These are phyloP conservation scores for Nigrograna mackinnonii DNA, from an alignment of 2,329 filamentous ascomycete species.

Conservation along the genomic window DNA sequence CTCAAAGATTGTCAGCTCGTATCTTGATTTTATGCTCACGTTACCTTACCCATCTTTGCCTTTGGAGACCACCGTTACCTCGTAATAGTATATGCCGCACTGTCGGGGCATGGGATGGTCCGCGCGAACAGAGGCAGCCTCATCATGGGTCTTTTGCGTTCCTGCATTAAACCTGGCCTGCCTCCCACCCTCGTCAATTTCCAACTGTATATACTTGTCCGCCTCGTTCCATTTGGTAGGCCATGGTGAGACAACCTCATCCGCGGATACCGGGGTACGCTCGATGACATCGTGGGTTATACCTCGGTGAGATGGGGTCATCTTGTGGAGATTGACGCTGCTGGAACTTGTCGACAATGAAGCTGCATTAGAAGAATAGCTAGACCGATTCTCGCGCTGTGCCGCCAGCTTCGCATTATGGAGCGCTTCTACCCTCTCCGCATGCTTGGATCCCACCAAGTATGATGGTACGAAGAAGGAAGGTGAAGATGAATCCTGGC, in stretches of 20 bases:
- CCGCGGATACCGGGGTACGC: conserved; percentile 62
- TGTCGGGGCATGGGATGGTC: conserved; percentile 86
- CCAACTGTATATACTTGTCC: conserved; percentile 74
- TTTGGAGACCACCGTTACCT: conserved; percentile 69
- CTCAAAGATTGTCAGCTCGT: conserved; percentile 25
- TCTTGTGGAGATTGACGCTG: conserved; percentile 63
- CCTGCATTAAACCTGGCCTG: conserved; percentile 68
- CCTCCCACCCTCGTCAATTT: conserved; percentile 73
- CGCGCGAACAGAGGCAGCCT: conserved; percentile 80
- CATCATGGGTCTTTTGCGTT: conserved; percentile 63
- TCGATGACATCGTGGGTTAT: conserved; percentile 86
- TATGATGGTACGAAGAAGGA: conserved; percentile 84
- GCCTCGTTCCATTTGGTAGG: conserved; percentile 81
- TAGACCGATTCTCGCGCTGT: conserved; percentile 47
- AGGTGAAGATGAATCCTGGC: conserved; percentile 36
- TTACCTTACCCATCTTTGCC: conserved; percentile 66
- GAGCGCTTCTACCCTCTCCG: conserved; percentile 73
- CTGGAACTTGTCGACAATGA: conserved; percentile 61
- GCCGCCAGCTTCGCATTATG: conserved; percentile 63
- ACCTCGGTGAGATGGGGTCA: conserved; percentile 70
- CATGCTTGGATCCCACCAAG: conserved; percentile 75
- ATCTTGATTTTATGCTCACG: conserved; percentile 27
- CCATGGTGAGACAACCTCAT: conserved; percentile 70
- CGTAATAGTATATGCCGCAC: conserved; percentile 94
- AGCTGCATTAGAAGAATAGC: conserved; percentile 49